Conservation (phyloP, 2,329 filamentous ascomycete genomes). For the Seiridium cupressi region DNA sequence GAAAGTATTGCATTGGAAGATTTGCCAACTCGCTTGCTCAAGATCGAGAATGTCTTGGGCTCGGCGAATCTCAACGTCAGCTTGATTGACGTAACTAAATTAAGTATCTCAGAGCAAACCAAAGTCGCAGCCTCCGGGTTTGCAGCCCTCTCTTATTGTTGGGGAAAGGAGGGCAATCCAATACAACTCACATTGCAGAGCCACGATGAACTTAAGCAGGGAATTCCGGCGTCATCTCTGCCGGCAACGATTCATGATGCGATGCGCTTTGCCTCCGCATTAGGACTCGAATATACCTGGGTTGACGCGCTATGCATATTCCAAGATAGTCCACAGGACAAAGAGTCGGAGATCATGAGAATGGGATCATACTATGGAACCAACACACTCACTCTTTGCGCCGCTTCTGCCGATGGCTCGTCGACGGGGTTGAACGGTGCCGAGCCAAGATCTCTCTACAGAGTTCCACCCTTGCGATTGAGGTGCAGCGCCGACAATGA, state of each 20-base stretch:
- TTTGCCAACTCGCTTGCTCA: background rate
- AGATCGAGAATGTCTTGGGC: background rate
- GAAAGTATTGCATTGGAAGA: background rate
- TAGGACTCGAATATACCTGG: background rate
- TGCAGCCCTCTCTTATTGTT: background rate
- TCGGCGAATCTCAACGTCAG: background rate
- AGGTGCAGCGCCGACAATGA: background rate
- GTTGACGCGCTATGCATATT: constrained; percentile 4
- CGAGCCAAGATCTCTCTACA: background rate
- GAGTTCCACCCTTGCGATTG: background rate
- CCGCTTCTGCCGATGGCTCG: background rate
- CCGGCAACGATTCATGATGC: background rate
- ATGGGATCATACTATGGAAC: background rate
- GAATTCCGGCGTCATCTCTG: background rate
- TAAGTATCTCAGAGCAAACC: background rate
- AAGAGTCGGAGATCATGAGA: background rate
- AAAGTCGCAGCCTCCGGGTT: background rate
- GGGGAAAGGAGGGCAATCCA: background rate
- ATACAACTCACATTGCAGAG: background rate
- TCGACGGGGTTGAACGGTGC: background rate
- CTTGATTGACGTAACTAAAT: background rate
- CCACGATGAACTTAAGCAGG: background rate
- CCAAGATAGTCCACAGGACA: background rate
- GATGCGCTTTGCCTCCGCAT: background rate
- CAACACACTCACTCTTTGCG: background rate